These are phyloP conservation scores for Persicaria maculosa DNA, from an alignment of 148 eudicot genomes.

Conservation along the genomic window DNA sequence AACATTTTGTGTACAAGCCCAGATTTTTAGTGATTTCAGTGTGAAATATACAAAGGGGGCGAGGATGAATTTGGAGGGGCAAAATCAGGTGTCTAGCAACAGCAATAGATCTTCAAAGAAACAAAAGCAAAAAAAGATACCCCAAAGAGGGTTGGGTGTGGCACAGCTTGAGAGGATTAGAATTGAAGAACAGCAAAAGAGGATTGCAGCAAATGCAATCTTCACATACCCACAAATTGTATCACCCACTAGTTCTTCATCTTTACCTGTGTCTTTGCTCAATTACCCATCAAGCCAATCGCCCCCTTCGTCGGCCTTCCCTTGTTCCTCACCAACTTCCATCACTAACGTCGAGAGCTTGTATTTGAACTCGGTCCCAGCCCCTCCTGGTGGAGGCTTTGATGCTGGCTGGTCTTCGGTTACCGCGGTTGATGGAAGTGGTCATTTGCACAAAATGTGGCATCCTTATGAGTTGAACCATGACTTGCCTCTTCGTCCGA, in stretches of 20 bases:
- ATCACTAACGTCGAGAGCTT: conserved; percentile 19
- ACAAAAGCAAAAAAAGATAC: conserved; percentile 56
- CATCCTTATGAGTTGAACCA: conserved; percentile 31
- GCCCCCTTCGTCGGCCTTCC: conserved; percentile 19
- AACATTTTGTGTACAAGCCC: not conserved
- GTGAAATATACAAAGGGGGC: not conserved
- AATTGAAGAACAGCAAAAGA: conserved; percentile 53
- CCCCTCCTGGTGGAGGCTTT: conserved; percentile 14
- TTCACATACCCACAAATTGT: conserved; percentile 19
- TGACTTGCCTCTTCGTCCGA: conserved; percentile 6
- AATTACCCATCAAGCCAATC: conserved; percentile 32
- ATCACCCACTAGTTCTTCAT: conserved; percentile 26
- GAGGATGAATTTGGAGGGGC: conserved; percentile 50
- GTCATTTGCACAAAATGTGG: conserved; percentile 31
- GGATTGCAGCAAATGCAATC: conserved; percentile 19
- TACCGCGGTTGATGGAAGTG: conserved; percentile 21
- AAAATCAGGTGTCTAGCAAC: conserved; percentile 28
- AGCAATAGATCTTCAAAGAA: conserved; percentile 46
- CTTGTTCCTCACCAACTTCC: conserved; percentile 22
- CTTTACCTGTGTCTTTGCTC: conserved; percentile 15
- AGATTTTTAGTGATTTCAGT: not conserved
- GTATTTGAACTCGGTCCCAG: conserved; percentile 17
- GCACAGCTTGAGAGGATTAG: conserved; percentile 88
- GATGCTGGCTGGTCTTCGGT: conserved; percentile 24
- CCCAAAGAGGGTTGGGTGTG: conserved; percentile 93